Percentiles rank a stretch among this genome's conserved stretches.
Conservation (phyloP, 371 early-diverging fungal species). For the Chytridiales sp. region DNA sequence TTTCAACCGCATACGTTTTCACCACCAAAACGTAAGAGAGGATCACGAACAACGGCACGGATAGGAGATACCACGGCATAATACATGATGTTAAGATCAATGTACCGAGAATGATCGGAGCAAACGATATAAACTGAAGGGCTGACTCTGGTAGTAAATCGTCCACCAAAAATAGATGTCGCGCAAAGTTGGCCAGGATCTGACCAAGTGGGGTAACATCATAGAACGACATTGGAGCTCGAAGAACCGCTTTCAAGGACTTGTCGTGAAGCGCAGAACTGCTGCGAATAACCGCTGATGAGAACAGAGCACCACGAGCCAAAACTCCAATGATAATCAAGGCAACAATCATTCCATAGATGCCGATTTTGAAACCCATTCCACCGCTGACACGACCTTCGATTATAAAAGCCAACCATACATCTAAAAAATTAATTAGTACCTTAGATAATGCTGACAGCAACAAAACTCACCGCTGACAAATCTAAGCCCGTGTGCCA, state of each 20-base stretch:
- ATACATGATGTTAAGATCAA: conserved; percentile 54
- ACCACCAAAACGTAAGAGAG: conserved; percentile 38
- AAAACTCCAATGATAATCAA: conserved; percentile 51
- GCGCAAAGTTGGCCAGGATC: conserved; percentile 83
- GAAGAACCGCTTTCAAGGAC: conserved; percentile 44
- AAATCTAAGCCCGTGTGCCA: conserved; percentile 47
- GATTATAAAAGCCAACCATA: conserved; percentile 33
- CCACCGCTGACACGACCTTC: not conserved
- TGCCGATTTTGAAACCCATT: conserved; percentile 36
- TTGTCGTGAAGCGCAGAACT: conserved; percentile 51
- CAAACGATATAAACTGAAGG: conserved; percentile 54
- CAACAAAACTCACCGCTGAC: conserved; percentile 38
- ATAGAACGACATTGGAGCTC: conserved; percentile 89
- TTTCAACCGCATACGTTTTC: conserved; percentile 47
- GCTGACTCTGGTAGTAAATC: conserved; percentile 56
- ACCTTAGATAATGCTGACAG: conserved; percentile 44
- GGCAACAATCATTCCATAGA: conserved; percentile 47
- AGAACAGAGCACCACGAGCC: conserved; percentile 47
- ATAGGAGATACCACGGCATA: conserved; percentile 58
- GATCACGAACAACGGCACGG: conserved; percentile 44
- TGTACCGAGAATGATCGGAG: conserved; percentile 60
- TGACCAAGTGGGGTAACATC: conserved; percentile 89
- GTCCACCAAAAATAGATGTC: conserved; percentile 84
- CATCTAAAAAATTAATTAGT: conserved; percentile 28
- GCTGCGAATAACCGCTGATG: conserved; percentile 42